These are phyloP conservation scores for Penicillium decumbens DNA, from an alignment of 2,329 filamentous ascomycete species.

Conservation along the genomic window DNA sequence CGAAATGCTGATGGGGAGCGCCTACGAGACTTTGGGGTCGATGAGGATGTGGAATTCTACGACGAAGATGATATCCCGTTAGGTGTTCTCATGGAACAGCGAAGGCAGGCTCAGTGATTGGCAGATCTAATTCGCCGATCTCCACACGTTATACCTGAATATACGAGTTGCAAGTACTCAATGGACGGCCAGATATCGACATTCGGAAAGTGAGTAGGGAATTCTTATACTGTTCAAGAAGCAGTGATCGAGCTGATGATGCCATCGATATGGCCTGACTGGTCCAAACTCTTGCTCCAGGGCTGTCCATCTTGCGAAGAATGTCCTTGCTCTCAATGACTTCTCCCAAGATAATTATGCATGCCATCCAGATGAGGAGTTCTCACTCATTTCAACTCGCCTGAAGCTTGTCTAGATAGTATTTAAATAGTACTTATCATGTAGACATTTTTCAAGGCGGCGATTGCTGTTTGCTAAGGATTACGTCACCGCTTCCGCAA, in stretches of 20 bases:
- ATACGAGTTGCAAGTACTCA: background rate
- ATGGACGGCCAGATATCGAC: background rate
- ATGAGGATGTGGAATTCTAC: slow-evolving; percentile 61
- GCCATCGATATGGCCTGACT: slow-evolving; percentile 4
- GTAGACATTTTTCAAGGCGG: too few species aligned
- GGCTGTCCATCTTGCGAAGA: slow-evolving; percentile 50
- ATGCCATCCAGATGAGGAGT: slow-evolving; percentile 60
- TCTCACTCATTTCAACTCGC: slow-evolving; percentile 36
- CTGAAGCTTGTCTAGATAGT: too few species aligned
- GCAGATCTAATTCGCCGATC: background rate
- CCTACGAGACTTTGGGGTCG: slow-evolving; percentile 60
- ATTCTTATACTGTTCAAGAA: slow-evolving; percentile 1
- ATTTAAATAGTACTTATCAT: too few species aligned
- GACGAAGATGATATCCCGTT: slow-evolving; percentile 60
- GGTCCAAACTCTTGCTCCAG: slow-evolving; percentile 16
- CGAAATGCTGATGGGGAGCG: slow-evolving; percentile 59
- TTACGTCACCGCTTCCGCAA: background rate
- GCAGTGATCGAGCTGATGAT: slow-evolving; percentile 6
- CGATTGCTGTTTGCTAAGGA: background rate
- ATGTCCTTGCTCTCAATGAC: slow-evolving; percentile 51
- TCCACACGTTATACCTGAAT: too few species aligned
- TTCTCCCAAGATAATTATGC: slow-evolving; percentile 62
- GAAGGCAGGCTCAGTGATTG: background rate
- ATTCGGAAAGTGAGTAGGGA: background rate
- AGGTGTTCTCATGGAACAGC: slow-evolving; percentile 48